Evolutionary conservation across 2,329 filamentous ascomycete genomes (phyloP), one percentile per base, ranked within the genome.

Genomic region (Knufia fluminis): DNA sequence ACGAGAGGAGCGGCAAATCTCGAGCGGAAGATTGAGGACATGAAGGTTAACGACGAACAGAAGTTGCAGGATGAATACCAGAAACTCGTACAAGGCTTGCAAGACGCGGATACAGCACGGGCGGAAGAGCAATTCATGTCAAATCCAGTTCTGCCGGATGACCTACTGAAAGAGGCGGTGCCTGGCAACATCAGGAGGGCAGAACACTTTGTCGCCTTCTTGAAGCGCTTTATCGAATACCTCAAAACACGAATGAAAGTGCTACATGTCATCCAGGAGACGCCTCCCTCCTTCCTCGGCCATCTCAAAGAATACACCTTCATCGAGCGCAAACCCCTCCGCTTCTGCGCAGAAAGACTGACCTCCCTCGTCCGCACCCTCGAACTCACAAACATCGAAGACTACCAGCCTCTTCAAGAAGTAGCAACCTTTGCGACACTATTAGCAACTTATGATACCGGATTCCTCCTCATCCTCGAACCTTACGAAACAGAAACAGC

Each of bases 181-280:
- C 92, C 92, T 0, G 94, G 92, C 23, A 98, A 98, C 59, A 98
- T 98, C 56, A 77, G 92, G 53, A 78, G 92, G 68, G 92, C 92
- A 3, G 92, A 98, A 62, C 92, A 98, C 64, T 98, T 98, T 62
- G 82, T 95, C 12, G 81, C 89, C 1, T 98, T 98, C 65, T 69
- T 98, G 50, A 95, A 95, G 65, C 79, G 92, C 53, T 98, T 98
- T 64, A 92, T 98, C 57, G 94, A 98, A 66, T 98, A 98, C 61
- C 75, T 98, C 45, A 96, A 90, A 76, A 97, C 91, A 1, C 81
- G 94, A 51, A 97, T 98, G 92, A 97, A 95, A 73, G 90, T 97
- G 12, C 82, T 92, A 3, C 89, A 96, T 63, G 91, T 95, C 56
- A 96, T 97, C 56, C 96, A 92, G 6, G 92, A 98, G 67, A 98